Conservation (phyloP, 768 basidiomycete species). For the Botryobasidium botryosum region DNA sequence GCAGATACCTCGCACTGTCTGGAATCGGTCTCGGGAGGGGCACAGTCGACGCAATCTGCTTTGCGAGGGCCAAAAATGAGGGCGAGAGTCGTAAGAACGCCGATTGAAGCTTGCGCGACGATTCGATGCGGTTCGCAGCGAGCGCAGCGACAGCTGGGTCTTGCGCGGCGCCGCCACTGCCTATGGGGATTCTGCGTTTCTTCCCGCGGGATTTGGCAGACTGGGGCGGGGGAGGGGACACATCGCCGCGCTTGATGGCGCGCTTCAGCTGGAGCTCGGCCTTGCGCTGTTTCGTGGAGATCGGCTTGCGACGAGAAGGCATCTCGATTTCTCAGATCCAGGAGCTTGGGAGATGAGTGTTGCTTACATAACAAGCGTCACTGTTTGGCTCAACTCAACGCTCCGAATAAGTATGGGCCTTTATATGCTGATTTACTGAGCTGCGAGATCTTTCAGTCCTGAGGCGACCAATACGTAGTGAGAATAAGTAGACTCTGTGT, state of each 20-base stretch:
- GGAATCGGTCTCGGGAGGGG: constrained; percentile 42
- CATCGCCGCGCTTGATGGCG: constrained; percentile 69
- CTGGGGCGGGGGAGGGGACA: constrained; percentile 22
- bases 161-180: constrained; percentile 15
- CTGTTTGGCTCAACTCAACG: too few species aligned
- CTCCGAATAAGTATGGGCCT: too few species aligned
- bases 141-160: constrained; percentile 3
- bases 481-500: too few species aligned
- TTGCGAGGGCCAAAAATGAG: constrained; percentile 43
- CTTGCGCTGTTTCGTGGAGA: constrained; percentile 51
- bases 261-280: constrained; percentile 61
- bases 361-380: too few species aligned
- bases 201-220: background rate
- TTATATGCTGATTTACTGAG: too few species aligned
- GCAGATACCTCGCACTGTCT: constrained; percentile 7
- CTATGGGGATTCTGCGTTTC: constrained; percentile 20
- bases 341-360: too few species aligned
- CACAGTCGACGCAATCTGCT: constrained; percentile 34
- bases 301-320: constrained; percentile 28
- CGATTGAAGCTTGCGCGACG: constrained; percentile 36
- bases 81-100: constrained; percentile 46
- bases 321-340: constrained; percentile 15
- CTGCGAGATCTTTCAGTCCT: too few species aligned
- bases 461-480: too few species aligned
- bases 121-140: constrained; percentile 24